These are phyloP conservation scores for Scedosporium dehoogii DNA, from an alignment of 2,329 filamentous ascomycete genomes.

Conservation along the genomic window DNA sequence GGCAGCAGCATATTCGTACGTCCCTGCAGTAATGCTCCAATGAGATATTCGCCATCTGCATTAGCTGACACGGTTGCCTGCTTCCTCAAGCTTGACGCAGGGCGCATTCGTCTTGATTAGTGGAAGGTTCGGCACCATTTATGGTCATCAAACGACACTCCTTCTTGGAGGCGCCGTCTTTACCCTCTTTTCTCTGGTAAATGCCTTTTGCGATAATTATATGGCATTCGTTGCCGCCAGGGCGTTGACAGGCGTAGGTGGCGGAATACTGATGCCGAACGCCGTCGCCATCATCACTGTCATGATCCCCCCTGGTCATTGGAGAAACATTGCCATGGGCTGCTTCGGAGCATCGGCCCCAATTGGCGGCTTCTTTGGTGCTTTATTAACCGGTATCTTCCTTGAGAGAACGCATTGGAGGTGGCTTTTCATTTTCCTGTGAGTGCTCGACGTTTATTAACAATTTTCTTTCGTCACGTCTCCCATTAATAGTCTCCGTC, in stretches of 20 bases:
- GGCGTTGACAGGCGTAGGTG: constrained; percentile 50
- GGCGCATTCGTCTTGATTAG: constrained; percentile 50
- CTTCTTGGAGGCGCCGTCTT: constrained; percentile 45
- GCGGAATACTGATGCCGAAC: constrained; percentile 54
- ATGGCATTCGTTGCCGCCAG: constrained; percentile 27
- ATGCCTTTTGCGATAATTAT: constrained; percentile 15
- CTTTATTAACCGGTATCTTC: constrained; percentile 28
- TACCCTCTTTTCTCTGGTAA: constrained; percentile 31
- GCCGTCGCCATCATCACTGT: constrained; percentile 51
- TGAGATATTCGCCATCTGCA: too few relatives aligned
- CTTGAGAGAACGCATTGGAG: constrained; percentile 33
- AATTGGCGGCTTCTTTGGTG: constrained; percentile 32
- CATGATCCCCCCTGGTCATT: constrained; percentile 43
- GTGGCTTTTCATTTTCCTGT: constrained; percentile 24
- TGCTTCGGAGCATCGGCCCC: constrained; percentile 38
- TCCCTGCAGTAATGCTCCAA: neutral
- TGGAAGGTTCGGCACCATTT: constrained; percentile 46
- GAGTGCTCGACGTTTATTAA: neutral
- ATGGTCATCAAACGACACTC: constrained; percentile 46
- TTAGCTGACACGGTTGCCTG: neutral
- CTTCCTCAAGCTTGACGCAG: constrained; percentile 25
- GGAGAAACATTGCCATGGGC: constrained; percentile 51
- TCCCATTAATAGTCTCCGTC: neutral
- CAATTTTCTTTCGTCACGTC: neutral
- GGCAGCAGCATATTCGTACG: constrained; percentile 25